Base-by-base conservation (phyloP, 371 early-diverging fungal species). In the Chytridium lagenaria region DNA sequence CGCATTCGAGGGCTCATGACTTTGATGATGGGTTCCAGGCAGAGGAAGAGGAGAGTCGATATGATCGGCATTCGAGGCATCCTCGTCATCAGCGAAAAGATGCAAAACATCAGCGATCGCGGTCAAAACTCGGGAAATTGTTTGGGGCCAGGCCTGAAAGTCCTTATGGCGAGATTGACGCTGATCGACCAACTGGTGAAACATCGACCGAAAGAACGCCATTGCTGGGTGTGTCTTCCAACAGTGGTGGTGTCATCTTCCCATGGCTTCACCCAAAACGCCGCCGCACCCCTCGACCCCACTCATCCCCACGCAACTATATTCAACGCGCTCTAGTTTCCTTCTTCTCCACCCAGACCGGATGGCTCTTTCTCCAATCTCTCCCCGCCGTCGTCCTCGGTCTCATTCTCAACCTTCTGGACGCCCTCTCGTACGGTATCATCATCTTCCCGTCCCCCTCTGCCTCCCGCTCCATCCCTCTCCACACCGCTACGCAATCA, bases 351-450 rank as follows among this genome's bases (percentile, higher is more conserved):
- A 44, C 12, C 44, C 44, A 44, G 7, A 44, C 44, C 12, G 19
- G 44, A 44, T 66, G 44, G 38, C 23, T 34, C 23, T 38, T 55
- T 0, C 2, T 75, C 37, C 44, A 83, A 16, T 91, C 87, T 72
- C 83, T 95, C 19, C 98, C 98, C 10, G 97, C 97, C 1, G 96
- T 96, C 10, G 82, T 93, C 40, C 88, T 97, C 1, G 97, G 95
- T 0, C 79, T 96, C 39, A 82, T 97, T 30, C 84, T 98, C 59
- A 98, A 95, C 79, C 74, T 98, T 31, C 83, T 98, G 50, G 98
- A 98, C 79, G 95, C 95, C 64, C 70, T 80, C 76, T 82, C 81
- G 2, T 80, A 82, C 68, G 79, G 96, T 2, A 90, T 95, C 82
- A 96, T 98, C 75, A 92, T 94, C 2, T 98, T 98, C 73, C 98